A percentile compares a stretch with the other conserved stretches of the same genome.
Conservation (phyloP, 2,329 filamentous ascomycete genomes). For the Penicillium sp. region DNA sequence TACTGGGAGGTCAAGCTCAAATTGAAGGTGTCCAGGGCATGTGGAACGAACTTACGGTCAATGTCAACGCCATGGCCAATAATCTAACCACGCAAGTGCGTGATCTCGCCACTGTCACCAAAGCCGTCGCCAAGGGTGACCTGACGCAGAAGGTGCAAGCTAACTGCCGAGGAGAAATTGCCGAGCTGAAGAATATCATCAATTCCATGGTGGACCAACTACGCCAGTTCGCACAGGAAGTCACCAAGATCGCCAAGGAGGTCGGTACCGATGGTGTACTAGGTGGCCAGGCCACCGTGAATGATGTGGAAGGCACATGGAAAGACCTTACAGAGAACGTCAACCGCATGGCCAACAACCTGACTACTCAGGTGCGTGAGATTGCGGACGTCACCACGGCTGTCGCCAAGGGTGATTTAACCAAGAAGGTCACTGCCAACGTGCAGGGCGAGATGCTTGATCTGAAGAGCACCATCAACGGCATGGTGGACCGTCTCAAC, state of each 20-base stretch:
- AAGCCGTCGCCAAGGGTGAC: constrained; percentile 74
- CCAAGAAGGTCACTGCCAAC: constrained; percentile 92
- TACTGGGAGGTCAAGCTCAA: constrained; percentile 76
- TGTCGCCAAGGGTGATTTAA: constrained; percentile 89
- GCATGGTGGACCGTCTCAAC: constrained; percentile 64
- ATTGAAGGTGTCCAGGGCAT: constrained; percentile 82
- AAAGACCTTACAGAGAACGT: constrained; percentile 92
- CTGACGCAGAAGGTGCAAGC: constrained; percentile 95
- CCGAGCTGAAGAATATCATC: constrained; percentile 94
- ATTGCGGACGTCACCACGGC: constrained; percentile 96
- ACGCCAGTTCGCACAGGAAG: constrained; percentile 93
- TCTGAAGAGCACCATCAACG: constrained; percentile 83
- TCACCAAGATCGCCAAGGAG: constrained; percentile 92
- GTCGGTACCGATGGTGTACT: constrained; percentile 94
- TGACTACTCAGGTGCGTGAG: constrained; percentile 95
- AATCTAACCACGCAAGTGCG: constrained; percentile 85
- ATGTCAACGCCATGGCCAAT: constrained; percentile 85
- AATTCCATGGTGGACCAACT: constrained; percentile 99
- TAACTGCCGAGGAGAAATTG: constrained; percentile 86
- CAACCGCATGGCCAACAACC: constrained; percentile 97
- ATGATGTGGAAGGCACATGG: constrained; percentile 97
- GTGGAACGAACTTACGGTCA: constrained; percentile 84
- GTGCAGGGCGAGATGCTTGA: constrained; percentile 92
- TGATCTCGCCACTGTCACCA: constrained; percentile 82
- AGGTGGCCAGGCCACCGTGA: constrained; percentile 90